Evolutionary conservation across 805 yeast species (phyloP), one percentile per base, ranked within the genome.

Genomic region (Nakazawaea anatomiae): DNA sequence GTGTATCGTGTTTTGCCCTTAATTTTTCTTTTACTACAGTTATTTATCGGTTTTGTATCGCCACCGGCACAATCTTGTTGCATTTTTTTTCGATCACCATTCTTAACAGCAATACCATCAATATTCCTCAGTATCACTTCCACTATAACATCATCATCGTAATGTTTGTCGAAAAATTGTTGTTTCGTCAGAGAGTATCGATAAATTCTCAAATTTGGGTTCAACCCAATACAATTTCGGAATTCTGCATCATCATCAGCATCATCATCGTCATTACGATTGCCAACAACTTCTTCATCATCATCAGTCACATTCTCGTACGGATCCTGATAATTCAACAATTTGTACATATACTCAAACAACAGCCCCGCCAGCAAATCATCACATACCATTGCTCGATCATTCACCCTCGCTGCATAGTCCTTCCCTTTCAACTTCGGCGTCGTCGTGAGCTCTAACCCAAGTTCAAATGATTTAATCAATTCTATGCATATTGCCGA

Each of bases 341-440:
- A 48, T 4, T 60, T 57, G 12, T 53, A 54, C 27, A 82, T 62
- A 54, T 73, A 74, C 7, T 56, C 47, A 82, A 82, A 80, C 34
- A 81, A 58, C 5, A 61, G 57, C 5, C 59, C 58, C 0, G 83
- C 69, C 0, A 67, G 60, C 0, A 54, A 52, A 7, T 58, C 50
- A 58, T 80, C 82, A 4, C 63, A 62, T 5, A 74, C 53, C 5
- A 71, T 60, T 2, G 70, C 65, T 28, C 87, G 60, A 56, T 81
- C 87, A 55, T 82, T 82, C 42, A 71, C 72, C 39, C 87, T 64
- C 0, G 79, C 78, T 2, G 87, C 87, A 55, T 79, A 82, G 9
- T 71, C 74, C 54, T 69, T 77, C 35, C 76, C 71, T 52, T 76
- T 77, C 8, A 71, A 60, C 49, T 72, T 52, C 2, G 79, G 82